Evolutionary conservation across 805 yeast species (phyloP), one percentile per base, ranked within the genome.

Genomic region (Lipomyces starkeyi): DNA sequence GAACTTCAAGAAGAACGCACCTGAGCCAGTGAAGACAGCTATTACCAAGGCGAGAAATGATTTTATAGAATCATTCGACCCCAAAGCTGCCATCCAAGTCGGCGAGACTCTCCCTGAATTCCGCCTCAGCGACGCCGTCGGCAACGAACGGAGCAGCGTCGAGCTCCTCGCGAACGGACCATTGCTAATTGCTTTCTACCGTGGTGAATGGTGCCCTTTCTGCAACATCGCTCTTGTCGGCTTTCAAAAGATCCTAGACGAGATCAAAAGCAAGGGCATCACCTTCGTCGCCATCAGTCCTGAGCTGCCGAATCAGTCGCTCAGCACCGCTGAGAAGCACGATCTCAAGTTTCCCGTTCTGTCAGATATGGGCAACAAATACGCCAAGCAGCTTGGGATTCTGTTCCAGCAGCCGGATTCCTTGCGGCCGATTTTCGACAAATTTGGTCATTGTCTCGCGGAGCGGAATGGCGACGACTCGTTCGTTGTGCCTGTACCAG

Each of bases 271-370:
- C 47, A 40, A 40, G 47, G 47, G 47, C 47, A 1, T 40, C n/a
- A 40, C n/a, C 17, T 40, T 40, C n/a, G 47, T 40, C n/a, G 47
- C 47, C n/a, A 40, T 40, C n/a, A 40, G 47, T 11, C 47, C 47
- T 40, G 47, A 40, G 47, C 47, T 40, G 47, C 47, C 47, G n/a
- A 40, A 40, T 40, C 47, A 40, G 47, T 40, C 47, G n/a, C 47
- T 40, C n/a, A 40, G 47, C 47, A 40, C n/a, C 5, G 47, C 47
- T 40, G 47, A 40, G n/a, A 40, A 40, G 47, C 47, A 40, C n/a
- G 47, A 40, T 40, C 47, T 40, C 47, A 11, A 40, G 47, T 40
- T 40, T 40, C 47, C 47, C n/a, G 47, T 40, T 40, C 47, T 40
- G n/a, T 40, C 47, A 11, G 47, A 40, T 11, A 5, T 40, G n/a